These are phyloP conservation scores for Plectosphaerella plurivora DNA, from an alignment of 2,329 filamentous ascomycete species.

Conservation along the genomic window DNA sequence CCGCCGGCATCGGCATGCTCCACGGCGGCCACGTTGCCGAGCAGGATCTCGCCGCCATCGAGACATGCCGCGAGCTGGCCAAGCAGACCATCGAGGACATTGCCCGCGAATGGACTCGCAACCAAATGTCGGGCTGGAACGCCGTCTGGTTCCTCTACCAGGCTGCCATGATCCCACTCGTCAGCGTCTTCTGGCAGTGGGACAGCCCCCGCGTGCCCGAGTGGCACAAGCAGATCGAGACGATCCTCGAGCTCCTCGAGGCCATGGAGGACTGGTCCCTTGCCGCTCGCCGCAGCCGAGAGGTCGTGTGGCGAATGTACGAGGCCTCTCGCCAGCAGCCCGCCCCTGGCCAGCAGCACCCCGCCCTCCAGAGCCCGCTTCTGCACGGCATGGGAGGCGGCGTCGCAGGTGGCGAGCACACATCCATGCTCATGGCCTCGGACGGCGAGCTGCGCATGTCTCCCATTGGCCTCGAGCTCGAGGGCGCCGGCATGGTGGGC, in stretches of 20 bases:
- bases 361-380: slow-evolving; percentile 2
- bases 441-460: slow-evolving; percentile 40
- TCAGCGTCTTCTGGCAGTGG: slow-evolving; percentile 68
- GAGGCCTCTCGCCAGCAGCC: slow-evolving; percentile 45
- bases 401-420: slow-evolving; percentile 14
- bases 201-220: slow-evolving; percentile 41
- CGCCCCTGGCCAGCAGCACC: slow-evolving; percentile 20
- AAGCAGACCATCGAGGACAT: slow-evolving; percentile 70
- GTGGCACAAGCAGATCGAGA: slow-evolving; percentile 55
- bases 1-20: slow-evolving; percentile 15
- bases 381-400: slow-evolving; percentile 22
- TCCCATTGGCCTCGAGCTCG: slow-evolving; percentile 46
- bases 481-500: slow-evolving; percentile 46
- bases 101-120: slow-evolving; percentile 62
- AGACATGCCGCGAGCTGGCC: slow-evolving; percentile 65
- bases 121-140: slow-evolving; percentile 77
- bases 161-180: slow-evolving; percentile 72
- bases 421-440: slow-evolving; percentile 29
- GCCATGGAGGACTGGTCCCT: slow-evolving; percentile 62
- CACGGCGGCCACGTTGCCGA: slow-evolving; percentile 41
- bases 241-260: slow-evolving; percentile 55
- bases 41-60: slow-evolving; percentile 64
- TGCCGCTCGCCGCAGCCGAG: slow-evolving; percentile 56
- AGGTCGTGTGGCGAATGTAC: slow-evolving; percentile 61
- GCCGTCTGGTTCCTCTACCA: slow-evolving; percentile 80